These are phyloP conservation scores for Termitomyces titanicus DNA, from an alignment of 768 basidiomycete genomes.

Conservation along the genomic window DNA sequence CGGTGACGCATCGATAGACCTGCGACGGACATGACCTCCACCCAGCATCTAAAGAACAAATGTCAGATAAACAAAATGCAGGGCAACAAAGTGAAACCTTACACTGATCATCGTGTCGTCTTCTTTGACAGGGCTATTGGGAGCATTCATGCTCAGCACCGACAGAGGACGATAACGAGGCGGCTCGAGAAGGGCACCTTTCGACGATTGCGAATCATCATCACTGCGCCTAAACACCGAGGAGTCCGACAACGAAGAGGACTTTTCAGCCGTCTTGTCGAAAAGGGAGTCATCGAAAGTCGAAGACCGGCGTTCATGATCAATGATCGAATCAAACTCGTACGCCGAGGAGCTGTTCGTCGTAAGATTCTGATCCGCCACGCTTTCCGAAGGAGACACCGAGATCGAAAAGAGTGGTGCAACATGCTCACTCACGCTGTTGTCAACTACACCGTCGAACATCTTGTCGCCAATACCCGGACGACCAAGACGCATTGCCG, in stretches of 20 bases:
- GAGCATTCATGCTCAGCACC: slow-evolving; percentile 47
- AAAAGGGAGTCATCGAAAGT: slow-evolving; percentile 34
- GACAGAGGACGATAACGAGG: slow-evolving; percentile 64
- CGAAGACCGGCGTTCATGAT: slow-evolving; percentile 40
- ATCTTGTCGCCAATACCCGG: slow-evolving; percentile 86
- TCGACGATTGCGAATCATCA: slow-evolving; percentile 32
- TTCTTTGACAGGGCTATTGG: slow-evolving; percentile 53
- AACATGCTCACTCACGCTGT: slow-evolving; percentile 35
- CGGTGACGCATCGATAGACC: slow-evolving; percentile 70
- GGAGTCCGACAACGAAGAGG: slow-evolving; percentile 53
- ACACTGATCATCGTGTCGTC: slow-evolving; percentile 85
- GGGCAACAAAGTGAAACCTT: slow-evolving; percentile 20
- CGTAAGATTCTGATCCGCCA: slow-evolving; percentile 20
- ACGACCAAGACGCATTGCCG: slow-evolving; percentile 52
- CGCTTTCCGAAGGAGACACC: slow-evolving; percentile 56
- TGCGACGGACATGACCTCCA: slow-evolving; percentile 69
- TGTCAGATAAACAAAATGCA: background rate
- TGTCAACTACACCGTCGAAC: slow-evolving; percentile 50
- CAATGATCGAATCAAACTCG: slow-evolving; percentile 70
- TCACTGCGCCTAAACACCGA: slow-evolving; percentile 53
- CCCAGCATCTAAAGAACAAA: slow-evolving; percentile 62
- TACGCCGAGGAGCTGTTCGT: slow-evolving; percentile 40
- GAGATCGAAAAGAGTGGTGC: slow-evolving; percentile 61
- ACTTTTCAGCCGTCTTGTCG: slow-evolving; percentile 55
- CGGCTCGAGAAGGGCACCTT: slow-evolving; percentile 37